Base-by-base conservation (phyloP, 2,329 filamentous ascomycete species). In the Alternaria triticimaculans region DNA sequence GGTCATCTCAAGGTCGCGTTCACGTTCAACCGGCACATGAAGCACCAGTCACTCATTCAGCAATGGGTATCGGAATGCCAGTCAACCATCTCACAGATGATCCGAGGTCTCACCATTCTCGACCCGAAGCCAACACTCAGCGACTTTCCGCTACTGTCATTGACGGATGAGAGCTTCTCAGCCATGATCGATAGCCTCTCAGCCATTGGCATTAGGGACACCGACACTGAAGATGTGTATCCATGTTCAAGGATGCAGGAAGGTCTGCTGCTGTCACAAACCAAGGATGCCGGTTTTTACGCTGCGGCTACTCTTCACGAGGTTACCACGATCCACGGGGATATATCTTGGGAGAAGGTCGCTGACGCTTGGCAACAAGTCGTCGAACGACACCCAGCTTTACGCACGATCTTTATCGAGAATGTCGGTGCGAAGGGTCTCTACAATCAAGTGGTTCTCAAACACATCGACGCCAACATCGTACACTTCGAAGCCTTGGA, bases 21-120 rank as follows among this genome's bases (percentile, higher is more conserved):
- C 69, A 83, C 84, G 0, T 86, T 84, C 73, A 86, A 86, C 66
- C 77, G 79, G 14, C 73, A 79, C 28, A 85, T 86, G 82, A 71
- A 72, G 10, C 82, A 85, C 64, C 83, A 85, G 60, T 69, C 78
- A 3, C 70, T 71, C 0, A 83, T 87, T 18, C 72, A 74, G 9
- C 41, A 71, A 15, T 86, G 84, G 84, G 77, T 86, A 4, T 71
- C 73, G 0, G 68, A 72, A 33, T 85, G 80, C 55, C 71, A 76
- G 18, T 49, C 75, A 4, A 73, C 77, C 1, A 74, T 85, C 4
- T 66, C 66, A 1, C 54, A 65, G 7, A 75, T 67, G 75, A 80
- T 74, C 56, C 65, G 65, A 61, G 76, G 37, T 28, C 78, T 69
- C 30, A 65, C 45, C 30, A 56, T 10, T 23, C 73, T 76, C 68